A percentile compares a stretch with the other conserved stretches of the same genome.
Conservation (phyloP, 2,329 filamentous ascomycete genomes). For the Didymella arachidicola region DNA sequence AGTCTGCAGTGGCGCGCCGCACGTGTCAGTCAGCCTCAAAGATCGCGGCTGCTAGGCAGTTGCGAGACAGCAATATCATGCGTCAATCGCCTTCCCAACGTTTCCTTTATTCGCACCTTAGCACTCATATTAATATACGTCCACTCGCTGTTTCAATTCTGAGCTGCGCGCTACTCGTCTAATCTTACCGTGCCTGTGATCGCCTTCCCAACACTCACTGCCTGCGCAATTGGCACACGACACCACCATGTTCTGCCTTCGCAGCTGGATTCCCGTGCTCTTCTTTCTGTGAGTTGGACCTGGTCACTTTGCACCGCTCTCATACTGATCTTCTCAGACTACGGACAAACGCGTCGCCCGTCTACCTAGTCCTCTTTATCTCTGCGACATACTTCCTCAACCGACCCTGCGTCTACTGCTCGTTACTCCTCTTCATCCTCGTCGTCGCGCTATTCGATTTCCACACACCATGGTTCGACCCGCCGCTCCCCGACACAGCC, state of each 20-base stretch:
- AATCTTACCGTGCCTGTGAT: neutral
- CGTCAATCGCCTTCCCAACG: constrained; percentile 23
- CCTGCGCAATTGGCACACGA: constrained; percentile 22
- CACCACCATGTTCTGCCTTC: constrained; percentile 69
- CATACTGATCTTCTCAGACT: constrained; percentile 25
- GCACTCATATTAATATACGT: constrained; percentile 20
- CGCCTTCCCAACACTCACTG: neutral
- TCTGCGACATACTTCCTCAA: constrained; percentile 95
- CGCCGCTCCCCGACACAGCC: constrained; percentile 60
- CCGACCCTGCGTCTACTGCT: constrained; percentile 97
- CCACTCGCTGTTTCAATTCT: constrained; percentile 23
- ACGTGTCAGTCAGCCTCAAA: constrained; percentile 14
- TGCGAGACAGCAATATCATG: constrained; percentile 11
- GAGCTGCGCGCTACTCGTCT: constrained; percentile 4
- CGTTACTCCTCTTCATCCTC: constrained; percentile 90
- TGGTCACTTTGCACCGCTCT: neutral
- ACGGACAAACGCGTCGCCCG: constrained; percentile 57
- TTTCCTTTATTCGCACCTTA: constrained; percentile 12
- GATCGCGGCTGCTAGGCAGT: constrained; percentile 8
- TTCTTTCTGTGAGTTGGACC: constrained; percentile 59
- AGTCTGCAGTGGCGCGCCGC: constrained; percentile 11
- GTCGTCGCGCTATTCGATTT: constrained; percentile 97
- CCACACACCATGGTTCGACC: constrained; percentile 88
- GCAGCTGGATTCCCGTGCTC: constrained; percentile 63
- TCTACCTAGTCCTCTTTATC: constrained; percentile 65